Evolutionary conservation across 306 rosid species (phyloP).

Genomic region (Prunus padus): DNA sequence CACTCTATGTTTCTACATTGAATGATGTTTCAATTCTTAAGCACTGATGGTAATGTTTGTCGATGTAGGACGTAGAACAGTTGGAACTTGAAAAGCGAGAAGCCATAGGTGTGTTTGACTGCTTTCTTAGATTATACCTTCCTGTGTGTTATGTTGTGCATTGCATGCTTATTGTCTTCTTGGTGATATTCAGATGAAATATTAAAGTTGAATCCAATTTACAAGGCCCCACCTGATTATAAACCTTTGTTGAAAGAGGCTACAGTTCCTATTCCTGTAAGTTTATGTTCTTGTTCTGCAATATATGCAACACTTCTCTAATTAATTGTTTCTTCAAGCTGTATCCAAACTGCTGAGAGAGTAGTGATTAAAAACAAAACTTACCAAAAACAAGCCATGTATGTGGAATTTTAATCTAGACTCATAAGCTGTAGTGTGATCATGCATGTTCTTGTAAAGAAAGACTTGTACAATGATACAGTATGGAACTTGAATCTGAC

Average conservation of each 20-base stretch:
- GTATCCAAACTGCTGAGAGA: background rate
- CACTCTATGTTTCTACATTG: conserved; percentile 14
- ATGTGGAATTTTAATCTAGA: background rate
- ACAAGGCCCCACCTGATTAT: conserved; percentile 79
- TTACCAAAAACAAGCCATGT: background rate
- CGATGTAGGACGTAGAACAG: conserved; percentile 47
- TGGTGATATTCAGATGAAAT: conserved; percentile 68
- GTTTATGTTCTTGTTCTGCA: conserved; percentile 39
- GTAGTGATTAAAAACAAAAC: conserved; percentile 1
- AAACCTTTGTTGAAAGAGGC: conserved; percentile 82
- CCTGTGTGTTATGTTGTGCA: conserved; percentile 1
- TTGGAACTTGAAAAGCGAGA: conserved; percentile 84
- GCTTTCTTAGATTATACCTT: conserved; percentile 26
- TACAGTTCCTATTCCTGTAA: conserved; percentile 73
- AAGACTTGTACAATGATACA: background rate
- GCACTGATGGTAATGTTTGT: conserved; percentile 34
- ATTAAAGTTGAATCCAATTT: conserved; percentile 78
- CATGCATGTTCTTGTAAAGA: background rate
- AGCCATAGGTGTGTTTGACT: conserved; percentile 58
- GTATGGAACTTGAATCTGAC: background rate
- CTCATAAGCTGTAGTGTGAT: background rate
- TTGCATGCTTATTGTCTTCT: conserved; percentile 23
- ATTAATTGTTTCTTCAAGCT: background rate
- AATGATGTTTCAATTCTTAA: conserved; percentile 13
- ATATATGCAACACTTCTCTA: background rate